Evolutionary conservation across 1,139 yeast species (phyloP).

Genomic region (Taphrina pruni): DNA sequence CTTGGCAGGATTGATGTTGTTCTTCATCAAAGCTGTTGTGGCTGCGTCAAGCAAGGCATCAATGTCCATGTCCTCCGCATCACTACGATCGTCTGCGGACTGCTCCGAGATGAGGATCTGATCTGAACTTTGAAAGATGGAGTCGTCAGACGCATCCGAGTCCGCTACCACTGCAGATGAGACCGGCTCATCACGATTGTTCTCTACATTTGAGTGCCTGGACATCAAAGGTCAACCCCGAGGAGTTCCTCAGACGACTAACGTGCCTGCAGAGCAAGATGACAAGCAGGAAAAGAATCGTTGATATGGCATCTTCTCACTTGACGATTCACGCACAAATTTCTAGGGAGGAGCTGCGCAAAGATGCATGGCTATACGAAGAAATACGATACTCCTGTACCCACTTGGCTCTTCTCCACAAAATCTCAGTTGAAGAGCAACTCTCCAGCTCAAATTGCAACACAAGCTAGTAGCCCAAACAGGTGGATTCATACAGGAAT

Average conservation of each 20-base stretch:
- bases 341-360: constrained; percentile 10
- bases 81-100: background rate
- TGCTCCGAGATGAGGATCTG: background rate
- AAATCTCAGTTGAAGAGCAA: background rate
- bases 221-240: background rate
- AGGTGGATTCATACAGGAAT: background rate
- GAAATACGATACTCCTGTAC: background rate
- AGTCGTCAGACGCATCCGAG: constrained; percentile 11
- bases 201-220: background rate
- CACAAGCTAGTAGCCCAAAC: background rate
- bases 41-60: constrained; percentile 44
- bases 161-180: constrained; percentile 1
- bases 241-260: too few species aligned
- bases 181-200: background rate
- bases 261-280: too few species aligned
- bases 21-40: constrained; percentile 3
- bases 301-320: background rate
- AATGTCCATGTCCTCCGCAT: constrained; percentile 41
- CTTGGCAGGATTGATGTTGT: background rate
- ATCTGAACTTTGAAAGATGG: background rate
- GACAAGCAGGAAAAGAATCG: too few species aligned
- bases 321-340: constrained; percentile 7
- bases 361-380: background rate
- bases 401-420: background rate
- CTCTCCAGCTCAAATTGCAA: background rate